Evolutionary conservation across 1,139 yeast genomes (phyloP), one percentile per base, ranked within the genome.

Genomic region (Candida neerlandica): DNA sequence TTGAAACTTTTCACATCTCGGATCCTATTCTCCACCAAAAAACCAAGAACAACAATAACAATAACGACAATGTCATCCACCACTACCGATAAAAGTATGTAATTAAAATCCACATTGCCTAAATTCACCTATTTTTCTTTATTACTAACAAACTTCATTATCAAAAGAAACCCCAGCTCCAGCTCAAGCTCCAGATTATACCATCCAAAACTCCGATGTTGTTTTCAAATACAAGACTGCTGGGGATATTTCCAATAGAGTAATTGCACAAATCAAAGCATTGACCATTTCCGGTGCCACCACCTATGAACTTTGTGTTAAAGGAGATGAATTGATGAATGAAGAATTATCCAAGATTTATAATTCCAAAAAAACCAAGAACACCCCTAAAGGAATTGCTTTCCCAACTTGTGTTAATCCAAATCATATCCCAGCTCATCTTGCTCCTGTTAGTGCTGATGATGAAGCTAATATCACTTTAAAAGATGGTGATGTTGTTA

Each of bases 391-490:
- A 82, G 94, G 81, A 44, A 82, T 87, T 67, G 91, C 91, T 18
- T 87, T 87, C 80, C 95, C 95, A 58, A 87, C 95, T 41, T 76
- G 86, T 58, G 76, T 87, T 43, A 82, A 88, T 55, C 89, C 90
- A 54, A 86, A 87, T 73, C 77, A 84, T 62, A 77, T 81, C 59
- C 90, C 88, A 33, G 90, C 88, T 48, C 90, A 87, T 62, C 71
- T 84, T 60, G 78, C 90, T 30, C 94, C 95, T 48, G 71, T 83
- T 49, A 69, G 64, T 49, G 79, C 77, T 43, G 86, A 82, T 55
- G 84, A 81, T 55, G 81, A 75, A 55, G 78, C 85, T 50, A 82
- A 83, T 66, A 63, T 81, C 55, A 75, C 77, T 30, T 78, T 87
- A 66, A 76, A 81, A 64, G 71, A 72, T 44, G 94, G 92, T 35